phyloP scores from a whole-genome alignment of 1,284 basidiomycete genomes.

The Leccinum solheimii region DNA sequence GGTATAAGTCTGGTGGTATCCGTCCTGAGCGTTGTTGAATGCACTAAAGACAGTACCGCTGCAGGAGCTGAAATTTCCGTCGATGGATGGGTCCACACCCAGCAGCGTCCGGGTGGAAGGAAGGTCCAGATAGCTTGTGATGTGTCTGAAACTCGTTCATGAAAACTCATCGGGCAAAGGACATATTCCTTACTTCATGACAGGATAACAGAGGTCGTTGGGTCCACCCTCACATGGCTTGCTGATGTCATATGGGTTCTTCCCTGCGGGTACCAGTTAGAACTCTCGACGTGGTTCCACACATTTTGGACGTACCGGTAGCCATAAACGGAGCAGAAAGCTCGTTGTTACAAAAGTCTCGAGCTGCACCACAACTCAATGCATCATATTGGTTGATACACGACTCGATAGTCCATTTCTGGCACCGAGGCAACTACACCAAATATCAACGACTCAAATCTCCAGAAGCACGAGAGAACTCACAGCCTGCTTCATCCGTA shows the following conservation, averaged over 20 bases:
- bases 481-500: constrained; percentile 52
- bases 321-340: constrained; percentile 35
- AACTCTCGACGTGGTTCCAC: constrained; percentile 26
- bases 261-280: constrained; percentile 15
- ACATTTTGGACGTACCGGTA: constrained; percentile 34
- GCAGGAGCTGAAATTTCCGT: constrained; percentile 53
- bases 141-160: constrained; percentile 40
- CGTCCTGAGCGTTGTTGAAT: constrained; percentile 45
- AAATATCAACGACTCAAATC: neutral
- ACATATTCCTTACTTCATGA: constrained; percentile 40
- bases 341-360: constrained; percentile 45
- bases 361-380: constrained; percentile 45
- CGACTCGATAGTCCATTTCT: constrained; percentile 40
- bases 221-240: constrained; percentile 51
- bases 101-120: constrained; percentile 52
- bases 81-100: constrained; percentile 51
- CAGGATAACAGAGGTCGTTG: constrained; percentile 45
- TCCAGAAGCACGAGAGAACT: constrained; percentile 8
- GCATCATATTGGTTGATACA: constrained; percentile 52
- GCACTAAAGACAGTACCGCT: constrained; percentile 29
- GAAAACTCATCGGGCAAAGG: neutral
- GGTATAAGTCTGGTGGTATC: constrained; percentile 43
- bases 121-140: constrained; percentile 42
- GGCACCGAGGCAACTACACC: constrained; percentile 47
- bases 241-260: constrained; percentile 57